These are phyloP conservation scores for Marasmius oreades DNA, from an alignment of 1,284 basidiomycete genomes.

Conservation along the genomic window DNA sequence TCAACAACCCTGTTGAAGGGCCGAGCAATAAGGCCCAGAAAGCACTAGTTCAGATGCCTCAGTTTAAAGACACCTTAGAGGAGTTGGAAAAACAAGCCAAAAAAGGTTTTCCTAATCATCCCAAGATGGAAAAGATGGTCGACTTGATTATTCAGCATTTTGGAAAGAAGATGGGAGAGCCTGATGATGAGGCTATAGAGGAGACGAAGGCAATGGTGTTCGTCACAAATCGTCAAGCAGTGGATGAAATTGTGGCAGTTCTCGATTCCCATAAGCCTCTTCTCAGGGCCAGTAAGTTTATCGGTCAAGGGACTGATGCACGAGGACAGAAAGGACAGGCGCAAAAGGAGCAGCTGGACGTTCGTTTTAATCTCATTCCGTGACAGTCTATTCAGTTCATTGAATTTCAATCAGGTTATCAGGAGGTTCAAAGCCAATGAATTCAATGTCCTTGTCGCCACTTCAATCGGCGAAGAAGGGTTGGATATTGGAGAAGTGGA, in stretches of 20 bases:
- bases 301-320: constrained; percentile 89
- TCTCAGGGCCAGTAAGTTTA: constrained; percentile 79
- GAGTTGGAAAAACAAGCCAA: constrained; percentile 59
- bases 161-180: constrained; percentile 51
- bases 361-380: constrained; percentile 27
- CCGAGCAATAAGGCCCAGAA: constrained; percentile 35
- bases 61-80: constrained; percentile 59
- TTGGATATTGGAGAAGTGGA: constrained; percentile 99
- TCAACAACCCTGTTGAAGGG: constrained; percentile 28
- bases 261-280: constrained; percentile 72
- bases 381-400: constrained; percentile 10
- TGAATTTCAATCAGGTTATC: constrained; percentile 57
- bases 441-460: constrained; percentile 93
- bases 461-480: constrained; percentile 97
- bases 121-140: constrained; percentile 89
- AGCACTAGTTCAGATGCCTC: constrained; percentile 47
- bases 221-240: constrained; percentile 83
- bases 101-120: constrained; percentile 68
- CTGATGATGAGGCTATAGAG: constrained; percentile 37
- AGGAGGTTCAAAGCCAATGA: constrained; percentile 84
- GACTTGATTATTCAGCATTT: constrained; percentile 81
- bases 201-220: constrained; percentile 96
- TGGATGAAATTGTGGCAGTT: constrained; percentile 86
- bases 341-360: constrained; percentile 90
- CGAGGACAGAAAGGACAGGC: constrained; percentile 84